Evolutionary conservation across 306 rosid species (phyloP), one percentile per base, ranked within the genome.

Genomic region (Vigna hirtella): DNA sequence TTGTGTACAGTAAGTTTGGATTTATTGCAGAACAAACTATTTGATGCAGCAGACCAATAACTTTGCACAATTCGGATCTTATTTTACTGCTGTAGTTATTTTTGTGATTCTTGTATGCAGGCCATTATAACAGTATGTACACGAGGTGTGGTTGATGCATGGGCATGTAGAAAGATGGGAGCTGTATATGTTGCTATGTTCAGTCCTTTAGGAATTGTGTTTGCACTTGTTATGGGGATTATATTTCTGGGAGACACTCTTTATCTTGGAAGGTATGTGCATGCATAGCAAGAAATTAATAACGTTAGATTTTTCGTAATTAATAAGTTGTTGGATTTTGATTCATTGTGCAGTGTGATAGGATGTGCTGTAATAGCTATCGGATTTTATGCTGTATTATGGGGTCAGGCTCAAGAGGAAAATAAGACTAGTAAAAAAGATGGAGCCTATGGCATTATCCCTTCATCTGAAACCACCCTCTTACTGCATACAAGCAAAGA

Each of bases 361-460:
- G 89, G 89, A 55, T 76, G 47, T 11, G 72, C 16, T 6, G 36
- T 83, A 68, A 77, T 83, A 26, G 85, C 81, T 4, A 9, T 77
- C 6, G 89, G 87, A 34, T 86, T 86, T 74, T 86, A 83, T 67
- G 83, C 62, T 24, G 87, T 83, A 66, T 50, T 81, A 55, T 86
- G 90, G 90, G 90, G 90, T 7, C 68, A 77, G 59, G 66, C 82
- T 6, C 77, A 83, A 70, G 87, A 83, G 34, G 77, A 77, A 58
- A 80, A 26, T 26, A 53, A 5, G 42, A 36, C 12, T 13, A 1
- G 2, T 3, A 49, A 73, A 32, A 26, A 57, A 11, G 0, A 48
- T 47, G 81, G 34, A 77, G 26, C 9, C 4, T 51, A 11, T 74
- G 4, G 26, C 36, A 53, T 6, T 24, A 58, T 17, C 15, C 70